Evolutionary conservation across 139 green algal species (phyloP), one percentile per base, ranked within the genome.

Genomic region (Prasinococcaceae sp.): DNA sequence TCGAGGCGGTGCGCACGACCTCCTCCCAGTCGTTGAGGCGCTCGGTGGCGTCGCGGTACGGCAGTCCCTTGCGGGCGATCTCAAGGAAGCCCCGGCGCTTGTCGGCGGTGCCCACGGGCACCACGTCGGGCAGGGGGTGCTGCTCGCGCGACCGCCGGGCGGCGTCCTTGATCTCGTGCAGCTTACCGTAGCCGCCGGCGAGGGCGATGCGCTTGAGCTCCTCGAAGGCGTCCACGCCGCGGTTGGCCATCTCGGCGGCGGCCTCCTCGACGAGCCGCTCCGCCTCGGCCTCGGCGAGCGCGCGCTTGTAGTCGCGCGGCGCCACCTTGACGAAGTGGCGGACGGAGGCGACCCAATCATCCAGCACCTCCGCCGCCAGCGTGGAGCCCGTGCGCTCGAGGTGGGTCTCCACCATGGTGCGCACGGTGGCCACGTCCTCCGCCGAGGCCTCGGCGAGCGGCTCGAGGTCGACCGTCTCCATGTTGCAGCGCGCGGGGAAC

Each of bases 11-110:
- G 47, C 66, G 74, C 8, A 69, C 37, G 36, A 94, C 86, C 69
- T 96, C 88, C 3, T 74, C 71, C 74, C 80, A 96, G 73, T 96
- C 88, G 30, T 78, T 55, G 17, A 95, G 27, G 24, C 88, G 77
- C 68, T 94, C 88, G 17, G 63, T 56, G 26, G 75, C 73, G 0
- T 72, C 69, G 19, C 86, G 60, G 80, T 96, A 96, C 2, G 76
- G 76, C 55, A 93, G 50, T n/a, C 77, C 42, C 43, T 79, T 66
- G 24, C 86, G 70, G 58, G 88, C 81, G 55, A 95, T 94, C 30
- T 80, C 58, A 14, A 94, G 32, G 57, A 96, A 96, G 37, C 87
- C 87, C 27, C 79, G 65, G 26, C 60, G 10, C 78, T 94, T 94
- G 41, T 75, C 56, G 3, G 81, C 54, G 6, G 61, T 54, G 5